Conservation (phyloP, 2,329 filamentous ascomycete genomes). For the Didymella arachidicola region DNA sequence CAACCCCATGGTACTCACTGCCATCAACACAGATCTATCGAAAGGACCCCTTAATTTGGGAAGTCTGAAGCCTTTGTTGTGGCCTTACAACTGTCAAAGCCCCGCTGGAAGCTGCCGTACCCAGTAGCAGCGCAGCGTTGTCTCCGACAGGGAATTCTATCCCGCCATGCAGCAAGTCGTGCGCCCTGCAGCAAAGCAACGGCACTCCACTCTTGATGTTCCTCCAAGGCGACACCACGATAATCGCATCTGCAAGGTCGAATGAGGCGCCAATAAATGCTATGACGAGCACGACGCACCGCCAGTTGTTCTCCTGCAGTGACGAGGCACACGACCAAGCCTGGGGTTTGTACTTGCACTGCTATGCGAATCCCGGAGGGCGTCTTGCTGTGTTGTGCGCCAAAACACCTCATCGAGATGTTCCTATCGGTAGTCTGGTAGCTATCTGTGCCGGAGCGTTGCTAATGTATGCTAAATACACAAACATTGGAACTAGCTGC, state of each 20-base stretch:
- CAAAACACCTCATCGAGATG: constrained; percentile 13
- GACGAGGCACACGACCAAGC: constrained; percentile 2
- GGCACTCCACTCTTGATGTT: constrained; percentile 14
- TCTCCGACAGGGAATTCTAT: constrained; percentile 17
- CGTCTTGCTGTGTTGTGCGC: constrained; percentile 8
- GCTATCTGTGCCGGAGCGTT: constrained; percentile 1
- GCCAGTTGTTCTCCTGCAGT: constrained; percentile 3
- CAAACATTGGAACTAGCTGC: constrained; percentile 10
- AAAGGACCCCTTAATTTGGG: neutral
- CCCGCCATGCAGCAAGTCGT: constrained; percentile 14
- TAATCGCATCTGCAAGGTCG: constrained; percentile 17
- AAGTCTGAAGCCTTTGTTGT: constrained; percentile 4
- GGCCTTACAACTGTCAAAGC: constrained; percentile 3
- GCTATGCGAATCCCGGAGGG: neutral
- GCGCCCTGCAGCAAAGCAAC: constrained; percentile 18
- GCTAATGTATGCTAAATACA: constrained; percentile 8
- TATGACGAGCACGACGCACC: constrained; percentile 3
- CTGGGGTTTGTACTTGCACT: neutral
- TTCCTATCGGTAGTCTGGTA: constrained; percentile 3
- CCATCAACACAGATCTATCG: constrained; percentile 1
- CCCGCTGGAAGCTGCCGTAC: constrained; percentile 21
- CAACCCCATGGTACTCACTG: neutral
- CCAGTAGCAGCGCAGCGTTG: constrained; percentile 33
- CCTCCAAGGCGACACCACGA: constrained; percentile 14
- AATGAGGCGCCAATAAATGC: constrained; percentile 6